Evolutionary conservation across 2,329 filamentous ascomycete species (phyloP), one percentile per base, ranked within the genome.

Genomic region (Xylaria sp.): DNA sequence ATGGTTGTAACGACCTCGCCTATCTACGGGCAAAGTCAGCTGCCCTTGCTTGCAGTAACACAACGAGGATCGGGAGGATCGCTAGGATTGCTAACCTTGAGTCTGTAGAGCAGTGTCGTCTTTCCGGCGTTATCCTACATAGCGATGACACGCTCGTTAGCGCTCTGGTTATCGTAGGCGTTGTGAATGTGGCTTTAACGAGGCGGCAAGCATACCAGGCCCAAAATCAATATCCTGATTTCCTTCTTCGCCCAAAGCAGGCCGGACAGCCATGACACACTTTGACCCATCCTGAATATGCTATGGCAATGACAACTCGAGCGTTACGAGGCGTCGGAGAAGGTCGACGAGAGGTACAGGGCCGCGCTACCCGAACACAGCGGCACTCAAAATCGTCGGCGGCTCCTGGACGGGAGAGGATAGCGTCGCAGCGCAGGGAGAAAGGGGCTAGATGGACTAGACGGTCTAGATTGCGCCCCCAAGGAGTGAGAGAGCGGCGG

Each of bases 1-100:
- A 98, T 98, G 75, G 96, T 99, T 69, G 96, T 98, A 73, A 99
- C 96, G 50, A 99, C 96, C 80, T 99, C 96, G 78, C 96, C 96
- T 77, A 99, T 97, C 93, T 97, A 78, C 68, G 25, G 20, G 33
- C 6, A 17, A 59, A 20, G 53, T 69, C 25, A 69, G 60, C 53
- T 60, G 36, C 15, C 36, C 69, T 58, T 66, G 63, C 67, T 10
- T 38, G 15, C 44, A 47, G 39, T 49, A n/a, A n/a, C 42, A 57
- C 22, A 60, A 56, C 25, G 13, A 38, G 20, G n/a, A 57, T 42
- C 39, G 11, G 25, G 49, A 67, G 54, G 27, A n/a, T n/a, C n/a
- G n/a, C n/a, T n/a, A n/a, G n/a, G 42, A 31, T 61, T 60, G 68
- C 75, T 54, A 80, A 96, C 93, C 91, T 97, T 97, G 73, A 99